phyloP scores from a whole-genome alignment of 192 early-diverging fungal genomes.

The Linnemannia exigua region DNA sequence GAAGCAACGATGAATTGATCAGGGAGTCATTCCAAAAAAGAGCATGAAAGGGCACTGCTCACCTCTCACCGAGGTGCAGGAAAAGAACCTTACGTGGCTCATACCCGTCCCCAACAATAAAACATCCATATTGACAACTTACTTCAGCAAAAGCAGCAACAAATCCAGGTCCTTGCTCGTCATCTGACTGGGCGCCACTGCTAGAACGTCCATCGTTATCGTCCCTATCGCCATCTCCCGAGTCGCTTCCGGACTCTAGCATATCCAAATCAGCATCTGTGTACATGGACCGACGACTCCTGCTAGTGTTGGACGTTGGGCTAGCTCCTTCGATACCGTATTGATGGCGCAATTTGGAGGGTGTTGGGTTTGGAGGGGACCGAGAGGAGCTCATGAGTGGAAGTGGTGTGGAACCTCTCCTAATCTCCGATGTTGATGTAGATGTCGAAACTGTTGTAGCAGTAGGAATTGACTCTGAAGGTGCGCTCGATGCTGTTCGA shows the following conservation, averaged over 20 bases:
- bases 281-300: slow-evolving; percentile 31
- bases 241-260: slow-evolving; percentile 22
- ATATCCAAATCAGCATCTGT: slow-evolving; percentile 25
- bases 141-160: slow-evolving; percentile 24
- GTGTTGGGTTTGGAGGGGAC: slow-evolving; percentile 33
- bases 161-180: slow-evolving; percentile 11
- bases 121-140: slow-evolving; percentile 1
- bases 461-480: background rate
- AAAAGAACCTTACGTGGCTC: too few relatives aligned
- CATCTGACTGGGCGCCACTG: background rate
- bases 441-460: slow-evolving; percentile 17
- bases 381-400: slow-evolving; percentile 4
- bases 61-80: background rate
- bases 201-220: background rate
- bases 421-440: slow-evolving; percentile 21
- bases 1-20: background rate
- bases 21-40: background rate
- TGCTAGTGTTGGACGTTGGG: slow-evolving; percentile 23
- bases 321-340: slow-evolving; percentile 2
- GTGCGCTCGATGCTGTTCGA: background rate
- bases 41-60: background rate
- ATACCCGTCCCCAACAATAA: background rate
- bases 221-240: background rate
- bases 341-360: slow-evolving; percentile 22
- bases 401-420: slow-evolving; percentile 6